Evolutionary conservation across 106 monocot genomes (phyloP).

Genomic region (Xerophyta viscosa): DNA sequence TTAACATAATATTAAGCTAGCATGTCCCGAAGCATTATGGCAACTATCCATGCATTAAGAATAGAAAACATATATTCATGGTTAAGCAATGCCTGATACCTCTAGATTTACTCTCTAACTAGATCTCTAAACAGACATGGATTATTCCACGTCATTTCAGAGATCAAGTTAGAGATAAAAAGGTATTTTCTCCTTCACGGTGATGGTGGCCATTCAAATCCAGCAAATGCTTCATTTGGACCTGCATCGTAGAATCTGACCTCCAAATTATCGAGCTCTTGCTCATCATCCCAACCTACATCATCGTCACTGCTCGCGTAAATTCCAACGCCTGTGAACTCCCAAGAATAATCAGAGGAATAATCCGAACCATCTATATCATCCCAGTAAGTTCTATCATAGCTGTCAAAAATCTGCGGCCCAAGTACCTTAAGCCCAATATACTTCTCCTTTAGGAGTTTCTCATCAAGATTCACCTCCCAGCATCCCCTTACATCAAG

Average conservation of each 20-base stretch:
- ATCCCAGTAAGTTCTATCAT: slow-evolving; percentile 58
- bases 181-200: too few species aligned
- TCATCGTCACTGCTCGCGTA: slow-evolving; percentile 30
- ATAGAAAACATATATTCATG: too few species aligned
- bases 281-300: slow-evolving; percentile 54
- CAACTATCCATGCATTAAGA: too few species aligned
- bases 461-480: slow-evolving; percentile 75
- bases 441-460: slow-evolving; percentile 49
- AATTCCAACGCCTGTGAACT: slow-evolving; percentile 35
- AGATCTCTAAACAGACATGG: too few species aligned
- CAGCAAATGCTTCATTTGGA: slow-evolving; percentile 38
- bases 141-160: too few species aligned
- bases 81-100: too few species aligned
- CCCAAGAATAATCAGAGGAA: slow-evolving; percentile 70
- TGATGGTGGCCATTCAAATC: slow-evolving; percentile 76
- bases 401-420: slow-evolving; percentile 53
- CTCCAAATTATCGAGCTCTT: slow-evolving; percentile 50
- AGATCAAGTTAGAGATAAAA: too few species aligned
- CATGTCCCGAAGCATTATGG: too few species aligned
- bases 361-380: slow-evolving; percentile 62
- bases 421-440: slow-evolving; percentile 56
- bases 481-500: slow-evolving; percentile 83
- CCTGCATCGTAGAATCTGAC: slow-evolving; percentile 79
- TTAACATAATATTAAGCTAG: too few species aligned
- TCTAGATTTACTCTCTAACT: too few species aligned